A percentile compares a stretch with the other conserved stretches of the same genome.
These are phyloP conservation scores for Breynia disticha DNA, from an alignment of 441 rosid genomes.

Conservation along the genomic window DNA sequence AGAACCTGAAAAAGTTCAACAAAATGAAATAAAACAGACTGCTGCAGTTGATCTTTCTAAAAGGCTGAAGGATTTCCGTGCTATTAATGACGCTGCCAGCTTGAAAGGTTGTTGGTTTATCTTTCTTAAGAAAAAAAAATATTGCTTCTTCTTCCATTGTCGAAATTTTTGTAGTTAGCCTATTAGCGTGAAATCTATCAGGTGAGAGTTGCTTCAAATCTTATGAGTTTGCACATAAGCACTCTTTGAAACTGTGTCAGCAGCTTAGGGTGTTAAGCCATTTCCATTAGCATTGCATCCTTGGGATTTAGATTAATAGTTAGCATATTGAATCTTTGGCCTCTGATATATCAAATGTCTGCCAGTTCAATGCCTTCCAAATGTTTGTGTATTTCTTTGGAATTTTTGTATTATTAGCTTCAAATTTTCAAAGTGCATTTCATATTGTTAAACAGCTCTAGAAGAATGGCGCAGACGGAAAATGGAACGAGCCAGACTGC, in stretches of 20 bases:
- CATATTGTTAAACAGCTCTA: conserved; percentile 33
- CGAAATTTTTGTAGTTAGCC: not conserved
- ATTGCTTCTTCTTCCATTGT: not conserved
- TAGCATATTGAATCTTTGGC: too few species aligned
- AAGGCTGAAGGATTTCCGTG: conserved; percentile 56
- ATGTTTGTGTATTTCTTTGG: too few species aligned
- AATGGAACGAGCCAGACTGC: conserved; percentile 76
- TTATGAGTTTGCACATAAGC: not conserved
- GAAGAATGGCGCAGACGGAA: conserved; percentile 93
- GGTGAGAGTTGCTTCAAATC: too few species aligned
- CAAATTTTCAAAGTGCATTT: too few species aligned
- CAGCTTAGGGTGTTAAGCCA: too few species aligned
- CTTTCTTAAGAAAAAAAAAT: too few species aligned
- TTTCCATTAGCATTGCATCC: too few species aligned
- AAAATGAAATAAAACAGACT: conserved; percentile 53
- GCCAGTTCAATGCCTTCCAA: too few species aligned
- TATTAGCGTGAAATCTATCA: not conserved
- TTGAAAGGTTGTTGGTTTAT: conserved; percentile 74
- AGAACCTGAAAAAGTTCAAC: conserved; percentile 37
- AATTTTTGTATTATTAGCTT: too few species aligned
- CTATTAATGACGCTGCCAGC: conserved; percentile 51
- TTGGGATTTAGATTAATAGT: too few species aligned
- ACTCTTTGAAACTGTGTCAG: too few species aligned
- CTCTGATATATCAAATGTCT: too few species aligned
- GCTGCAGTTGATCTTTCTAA: conserved; percentile 77